Percentiles rank a stretch among this genome's conserved stretches.
phyloP scores from a whole-genome alignment of 2,329 filamentous ascomycete genomes.

The Paecilomyces formosus region DNA sequence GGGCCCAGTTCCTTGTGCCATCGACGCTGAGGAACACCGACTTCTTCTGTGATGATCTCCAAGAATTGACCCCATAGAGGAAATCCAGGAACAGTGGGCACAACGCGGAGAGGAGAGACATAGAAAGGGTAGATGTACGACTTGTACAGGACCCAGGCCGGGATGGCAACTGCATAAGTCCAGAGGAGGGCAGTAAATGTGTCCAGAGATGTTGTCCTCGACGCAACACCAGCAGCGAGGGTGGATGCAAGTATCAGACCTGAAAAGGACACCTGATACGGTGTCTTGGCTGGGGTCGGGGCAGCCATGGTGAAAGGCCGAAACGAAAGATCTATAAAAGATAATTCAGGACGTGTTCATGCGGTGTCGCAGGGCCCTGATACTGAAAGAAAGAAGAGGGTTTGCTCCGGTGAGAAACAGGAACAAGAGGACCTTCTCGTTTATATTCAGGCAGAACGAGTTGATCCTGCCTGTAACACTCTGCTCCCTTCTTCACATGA shows the following conservation, averaged over 20 bases:
- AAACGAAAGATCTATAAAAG: neutral
- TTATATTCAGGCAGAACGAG: neutral
- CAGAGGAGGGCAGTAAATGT: conserved; percentile 6
- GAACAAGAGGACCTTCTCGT: neutral
- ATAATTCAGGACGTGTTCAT: neutral
- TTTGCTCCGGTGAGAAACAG: neutral
- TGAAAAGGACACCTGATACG: conserved; percentile 8
- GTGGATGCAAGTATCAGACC: conserved; percentile 9
- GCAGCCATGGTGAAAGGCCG: conserved; percentile 2
- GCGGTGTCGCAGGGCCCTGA: neutral
- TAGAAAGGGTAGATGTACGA: conserved; percentile 34
- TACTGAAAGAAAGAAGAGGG: neutral
- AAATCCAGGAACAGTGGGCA: conserved; percentile 35
- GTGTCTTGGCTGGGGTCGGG: conserved; percentile 1
- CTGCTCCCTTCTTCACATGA: neutral
- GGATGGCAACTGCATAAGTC: conserved; percentile 8
- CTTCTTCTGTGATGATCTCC: conserved; percentile 34
- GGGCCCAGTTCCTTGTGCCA: conserved; percentile 37
- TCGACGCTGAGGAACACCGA: conserved; percentile 34
- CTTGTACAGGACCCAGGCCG: conserved; percentile 13
- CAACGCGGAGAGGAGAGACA: conserved; percentile 34
- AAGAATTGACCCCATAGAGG: conserved; percentile 40
- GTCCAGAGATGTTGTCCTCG: conserved; percentile 5
- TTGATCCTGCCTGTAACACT: neutral
- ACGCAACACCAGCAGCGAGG: conserved; percentile 5